Evolutionary conservation across 345 rosid species (phyloP).

Genomic region (Cardamine resedifolia): DNA sequence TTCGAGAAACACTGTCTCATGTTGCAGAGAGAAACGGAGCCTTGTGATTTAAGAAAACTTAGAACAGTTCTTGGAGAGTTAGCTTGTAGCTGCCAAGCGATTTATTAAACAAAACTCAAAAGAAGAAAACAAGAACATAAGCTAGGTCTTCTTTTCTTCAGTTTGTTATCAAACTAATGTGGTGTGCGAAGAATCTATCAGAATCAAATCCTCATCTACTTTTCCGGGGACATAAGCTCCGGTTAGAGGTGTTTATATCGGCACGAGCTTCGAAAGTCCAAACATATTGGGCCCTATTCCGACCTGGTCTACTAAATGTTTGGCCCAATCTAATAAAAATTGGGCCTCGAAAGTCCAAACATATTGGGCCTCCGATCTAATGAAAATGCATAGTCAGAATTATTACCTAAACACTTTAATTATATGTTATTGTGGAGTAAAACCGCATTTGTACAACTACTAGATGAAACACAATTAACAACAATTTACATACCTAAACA

Average conservation of each 20-base stretch:
- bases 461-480: not conserved
- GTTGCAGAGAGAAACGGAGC: constrained; percentile 33
- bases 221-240: not conserved
- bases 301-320: not conserved
- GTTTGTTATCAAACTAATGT: not conserved
- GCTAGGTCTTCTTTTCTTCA: not conserved
- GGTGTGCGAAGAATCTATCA: not conserved
- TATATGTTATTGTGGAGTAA: not conserved
- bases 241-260: not conserved
- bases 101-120: not conserved
- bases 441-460: not conserved
- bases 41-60: constrained; percentile 24
- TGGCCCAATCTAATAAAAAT: too few species aligned
- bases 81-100: constrained; percentile 30
- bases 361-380: not conserved
- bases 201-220: not conserved
- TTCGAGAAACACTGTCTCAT: constrained; percentile 40
- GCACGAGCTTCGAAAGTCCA: not conserved
- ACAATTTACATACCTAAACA: not conserved
- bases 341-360: too few species aligned
- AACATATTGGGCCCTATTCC: not conserved
- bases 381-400: not conserved
- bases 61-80: constrained; percentile 30
- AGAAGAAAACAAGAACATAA: not conserved
- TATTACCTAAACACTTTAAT: too few species aligned